Conservation (phyloP, 1,284 basidiomycete genomes). For the Schizophyllum commune region DNA sequence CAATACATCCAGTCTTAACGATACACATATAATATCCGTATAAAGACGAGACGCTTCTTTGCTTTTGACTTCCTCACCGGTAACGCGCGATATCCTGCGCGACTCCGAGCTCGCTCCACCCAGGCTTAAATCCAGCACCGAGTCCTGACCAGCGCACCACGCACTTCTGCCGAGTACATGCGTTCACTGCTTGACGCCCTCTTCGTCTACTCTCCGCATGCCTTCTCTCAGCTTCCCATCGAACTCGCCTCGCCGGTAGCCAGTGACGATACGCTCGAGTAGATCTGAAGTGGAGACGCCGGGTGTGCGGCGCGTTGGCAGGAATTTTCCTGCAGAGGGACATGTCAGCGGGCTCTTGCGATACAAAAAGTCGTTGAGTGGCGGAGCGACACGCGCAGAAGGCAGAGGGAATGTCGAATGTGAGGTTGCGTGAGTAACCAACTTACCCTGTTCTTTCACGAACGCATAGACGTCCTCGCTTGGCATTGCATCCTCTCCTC, state of each 20-base stretch:
- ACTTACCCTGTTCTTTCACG: conserved; percentile 68
- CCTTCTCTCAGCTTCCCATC: conserved; percentile 65
- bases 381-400: neutral
- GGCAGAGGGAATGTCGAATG: neutral
- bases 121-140: too few species aligned
- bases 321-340: conserved; percentile 68
- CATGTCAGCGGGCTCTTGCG: neutral
- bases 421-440: neutral
- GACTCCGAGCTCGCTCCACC: too few species aligned
- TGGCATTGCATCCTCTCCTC: neutral
- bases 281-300: conserved; percentile 92
- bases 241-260: conserved; percentile 77
- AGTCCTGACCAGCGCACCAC: too few species aligned
- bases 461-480: conserved; percentile 80
- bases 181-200: too few species aligned
- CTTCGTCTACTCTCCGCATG: neutral
- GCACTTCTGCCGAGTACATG: too few species aligned
- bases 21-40: too few species aligned
- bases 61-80: too few species aligned
- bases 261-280: conserved; percentile 81
- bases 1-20: too few species aligned
- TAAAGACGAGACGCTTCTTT: too few species aligned
- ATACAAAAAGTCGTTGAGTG: neutral
- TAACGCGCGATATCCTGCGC: too few species aligned
- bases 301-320: conserved; percentile 92